phyloP scores from a whole-genome alignment of 192 early-diverging fungal species.

The Gryganskiella cystojenkinii region DNA sequence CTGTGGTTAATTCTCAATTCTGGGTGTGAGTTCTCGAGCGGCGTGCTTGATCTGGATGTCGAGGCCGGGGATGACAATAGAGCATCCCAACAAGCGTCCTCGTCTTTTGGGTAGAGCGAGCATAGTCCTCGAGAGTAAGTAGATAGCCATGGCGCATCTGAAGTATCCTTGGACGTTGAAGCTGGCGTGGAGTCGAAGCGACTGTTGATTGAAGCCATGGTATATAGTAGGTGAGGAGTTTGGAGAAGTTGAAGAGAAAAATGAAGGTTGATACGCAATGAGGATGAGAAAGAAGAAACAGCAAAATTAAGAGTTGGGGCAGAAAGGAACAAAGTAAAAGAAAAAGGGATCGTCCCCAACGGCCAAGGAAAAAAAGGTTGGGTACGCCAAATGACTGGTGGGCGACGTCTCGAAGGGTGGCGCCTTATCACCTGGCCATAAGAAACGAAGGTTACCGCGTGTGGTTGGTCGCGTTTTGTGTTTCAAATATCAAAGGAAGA shows the following conservation, averaged over 20 bases:
- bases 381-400: too few relatives aligned
- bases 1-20: not conserved
- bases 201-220: conserved; percentile 9
- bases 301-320: not conserved
- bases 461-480: too few relatives aligned
- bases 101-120: conserved; percentile 25
- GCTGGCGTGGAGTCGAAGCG: conserved; percentile 8
- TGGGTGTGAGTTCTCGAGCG: not conserved
- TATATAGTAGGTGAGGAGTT: not conserved
- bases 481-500: too few relatives aligned
- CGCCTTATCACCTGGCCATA: too few relatives aligned
- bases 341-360: not conserved
- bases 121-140: conserved; percentile 36
- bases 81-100: conserved; percentile 33
- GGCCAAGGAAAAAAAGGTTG: too few relatives aligned
- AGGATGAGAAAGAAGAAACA: not conserved
- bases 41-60: not conserved
- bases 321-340: conserved; percentile 2
- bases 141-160: conserved; percentile 15
- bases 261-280: not conserved
- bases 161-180: not conserved
- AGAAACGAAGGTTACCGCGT: too few relatives aligned
- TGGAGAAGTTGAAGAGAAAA: not conserved
- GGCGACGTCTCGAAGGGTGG: too few relatives aligned
- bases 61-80: conserved; percentile 13